phyloP scores from a whole-genome alignment of 1,139 yeast genomes.

The Sugiyamaella xylanicola region DNA sequence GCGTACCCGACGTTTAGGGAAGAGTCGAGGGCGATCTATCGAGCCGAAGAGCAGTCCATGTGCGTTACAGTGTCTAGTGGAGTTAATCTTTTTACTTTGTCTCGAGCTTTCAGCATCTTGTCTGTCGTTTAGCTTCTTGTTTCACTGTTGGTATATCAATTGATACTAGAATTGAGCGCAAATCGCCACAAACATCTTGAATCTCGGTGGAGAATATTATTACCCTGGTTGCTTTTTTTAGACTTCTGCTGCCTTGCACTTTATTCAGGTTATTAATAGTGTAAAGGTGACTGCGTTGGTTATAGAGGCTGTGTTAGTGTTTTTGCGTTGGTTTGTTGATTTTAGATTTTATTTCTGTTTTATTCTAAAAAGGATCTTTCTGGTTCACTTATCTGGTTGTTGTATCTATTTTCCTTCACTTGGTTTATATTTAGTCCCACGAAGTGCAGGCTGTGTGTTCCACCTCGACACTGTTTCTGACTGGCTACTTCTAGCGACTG shows the following conservation, averaged over 20 bases:
- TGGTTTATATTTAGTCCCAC: too few species aligned
- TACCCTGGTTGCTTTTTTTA: neutral
- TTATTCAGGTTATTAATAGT: neutral
- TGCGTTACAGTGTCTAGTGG: neutral
- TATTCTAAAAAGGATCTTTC: too few species aligned
- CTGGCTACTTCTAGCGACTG: too few species aligned
- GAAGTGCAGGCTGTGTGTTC: too few species aligned
- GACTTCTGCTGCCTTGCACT: neutral
- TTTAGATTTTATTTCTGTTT: too few species aligned
- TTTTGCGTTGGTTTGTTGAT: neutral
- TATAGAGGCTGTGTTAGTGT: neutral
- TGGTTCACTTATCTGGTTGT: too few species aligned
- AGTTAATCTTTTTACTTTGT: neutral
- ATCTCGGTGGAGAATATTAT: too few species aligned
- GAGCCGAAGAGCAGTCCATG: neutral
- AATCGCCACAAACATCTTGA: too few species aligned
- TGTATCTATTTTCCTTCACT: too few species aligned
- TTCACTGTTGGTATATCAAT: neutral
- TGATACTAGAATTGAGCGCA: too few species aligned
- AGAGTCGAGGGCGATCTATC: neutral
- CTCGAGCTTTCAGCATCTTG: neutral
- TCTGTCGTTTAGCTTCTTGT: neutral
- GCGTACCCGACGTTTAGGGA: too few species aligned
- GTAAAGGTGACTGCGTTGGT: neutral
- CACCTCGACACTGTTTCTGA: too few species aligned